Evolutionary conservation across 352 stramenopile genomes (phyloP).

Genomic region (Bremia lactucae): DNA sequence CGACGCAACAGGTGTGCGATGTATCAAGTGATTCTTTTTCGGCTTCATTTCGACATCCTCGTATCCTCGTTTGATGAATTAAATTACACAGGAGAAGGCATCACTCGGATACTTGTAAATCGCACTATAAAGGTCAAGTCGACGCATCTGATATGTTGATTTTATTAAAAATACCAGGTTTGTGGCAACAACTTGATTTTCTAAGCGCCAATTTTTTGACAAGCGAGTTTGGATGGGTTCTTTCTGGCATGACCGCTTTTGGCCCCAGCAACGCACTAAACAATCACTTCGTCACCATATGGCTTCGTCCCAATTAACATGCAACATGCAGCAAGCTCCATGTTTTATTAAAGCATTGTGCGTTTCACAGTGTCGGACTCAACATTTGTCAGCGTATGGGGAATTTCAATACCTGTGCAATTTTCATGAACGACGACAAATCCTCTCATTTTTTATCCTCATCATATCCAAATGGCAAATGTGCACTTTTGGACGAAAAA

Average conservation of each 20-base stretch:
- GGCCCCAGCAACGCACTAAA: conserved; percentile 1
- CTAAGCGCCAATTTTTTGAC: no score
- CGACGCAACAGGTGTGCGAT: no score
- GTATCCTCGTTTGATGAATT: no score
- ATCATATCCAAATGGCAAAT: conserved; percentile 1
- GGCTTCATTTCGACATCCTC: no score
- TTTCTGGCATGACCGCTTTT: neutral
- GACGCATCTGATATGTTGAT: no score
- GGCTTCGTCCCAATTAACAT: conserved; percentile 6
- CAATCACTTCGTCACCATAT: conserved; percentile 10
- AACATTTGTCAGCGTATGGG: conserved; percentile 18
- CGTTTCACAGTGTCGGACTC: conserved; percentile 14
- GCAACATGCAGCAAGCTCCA: conserved; percentile 15
- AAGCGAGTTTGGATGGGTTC: no score
- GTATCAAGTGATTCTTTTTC: no score
- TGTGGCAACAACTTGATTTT: no score
- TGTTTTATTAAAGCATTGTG: conserved; percentile 18
- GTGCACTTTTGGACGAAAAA: conserved; percentile 1
- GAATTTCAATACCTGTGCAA: conserved; percentile 20
- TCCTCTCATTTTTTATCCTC: conserved; percentile 1
- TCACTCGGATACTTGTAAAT: no score
- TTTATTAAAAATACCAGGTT: no score
- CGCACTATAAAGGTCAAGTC: no score
- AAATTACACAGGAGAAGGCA: no score
- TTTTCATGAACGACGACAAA: conserved; percentile 21